Evolutionary conservation across 2,329 filamentous ascomycete species (phyloP).

Genomic region (Colletotrichum plurivorum): DNA sequence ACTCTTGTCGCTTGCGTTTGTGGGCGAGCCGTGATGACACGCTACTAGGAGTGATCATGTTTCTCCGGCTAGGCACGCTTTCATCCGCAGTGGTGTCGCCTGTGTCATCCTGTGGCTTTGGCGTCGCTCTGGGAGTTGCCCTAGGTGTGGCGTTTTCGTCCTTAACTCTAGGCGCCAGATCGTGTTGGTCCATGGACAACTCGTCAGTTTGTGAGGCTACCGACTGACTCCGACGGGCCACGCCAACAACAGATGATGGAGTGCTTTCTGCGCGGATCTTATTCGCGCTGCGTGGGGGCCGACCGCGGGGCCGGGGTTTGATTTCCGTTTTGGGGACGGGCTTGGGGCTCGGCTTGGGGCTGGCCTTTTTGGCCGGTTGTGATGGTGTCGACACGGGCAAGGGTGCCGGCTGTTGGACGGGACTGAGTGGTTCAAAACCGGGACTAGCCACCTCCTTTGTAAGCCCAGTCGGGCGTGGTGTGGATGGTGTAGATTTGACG

Average conservation of each 20-base stretch:
- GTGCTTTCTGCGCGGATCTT: conserved; percentile 53
- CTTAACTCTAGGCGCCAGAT: conserved; percentile 64
- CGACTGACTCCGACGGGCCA: conserved; percentile 60
- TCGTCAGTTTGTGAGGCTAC: conserved; percentile 64
- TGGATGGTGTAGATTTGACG: conserved; percentile 69
- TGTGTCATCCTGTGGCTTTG: conserved; percentile 66
- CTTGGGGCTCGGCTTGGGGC: conserved; percentile 53
- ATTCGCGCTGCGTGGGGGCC: conserved; percentile 54
- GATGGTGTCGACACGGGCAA: conserved; percentile 52
- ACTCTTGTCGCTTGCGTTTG: conserved; percentile 72
- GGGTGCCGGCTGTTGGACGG: conserved; percentile 58
- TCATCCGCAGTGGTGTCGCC: conserved; percentile 71
- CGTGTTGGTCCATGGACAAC: conserved; percentile 59
- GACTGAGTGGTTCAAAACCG: conserved; percentile 72
- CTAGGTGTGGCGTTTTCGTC: conserved; percentile 67
- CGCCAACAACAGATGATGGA: conserved; percentile 47
- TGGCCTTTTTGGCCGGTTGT: conserved; percentile 51
- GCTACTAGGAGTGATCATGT: conserved; percentile 54
- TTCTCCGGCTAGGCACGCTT: conserved; percentile 57
- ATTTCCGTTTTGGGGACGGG: conserved; percentile 48
- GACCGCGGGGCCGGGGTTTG: conserved; percentile 50
- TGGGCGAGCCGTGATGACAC: conserved; percentile 53
- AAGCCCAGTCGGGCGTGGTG: conserved; percentile 58
- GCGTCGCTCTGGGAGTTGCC: conserved; percentile 45
- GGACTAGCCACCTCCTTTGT: conserved; percentile 63